Evolutionary conservation across 1,139 yeast species (phyloP).

Genomic region (Yamadazyma trypodendri): DNA sequence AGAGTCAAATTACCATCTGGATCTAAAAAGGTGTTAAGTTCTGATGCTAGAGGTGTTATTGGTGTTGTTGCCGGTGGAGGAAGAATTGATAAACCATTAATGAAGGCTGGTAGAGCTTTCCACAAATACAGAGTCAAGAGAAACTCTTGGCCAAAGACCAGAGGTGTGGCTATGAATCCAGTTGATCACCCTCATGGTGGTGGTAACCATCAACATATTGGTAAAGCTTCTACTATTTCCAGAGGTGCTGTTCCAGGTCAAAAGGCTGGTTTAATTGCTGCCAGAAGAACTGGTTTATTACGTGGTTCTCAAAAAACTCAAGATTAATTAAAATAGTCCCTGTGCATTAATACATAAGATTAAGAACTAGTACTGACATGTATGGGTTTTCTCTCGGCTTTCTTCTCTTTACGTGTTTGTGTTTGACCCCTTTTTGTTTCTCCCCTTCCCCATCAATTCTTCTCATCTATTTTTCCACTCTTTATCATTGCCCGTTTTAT

Average conservation of each 20-base stretch:
- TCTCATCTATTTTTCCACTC: too few relatives aligned
- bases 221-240: conserved; percentile 99
- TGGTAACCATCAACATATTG: conserved; percentile 99
- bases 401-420: too few relatives aligned
- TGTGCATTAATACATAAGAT: conserved; percentile 5
- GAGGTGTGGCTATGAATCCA: conserved; percentile 99
- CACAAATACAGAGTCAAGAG: conserved; percentile 98
- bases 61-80: conserved; percentile 99
- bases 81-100: conserved; percentile 98
- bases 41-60: conserved; percentile 98
- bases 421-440: too few relatives aligned
- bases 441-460: too few relatives aligned
- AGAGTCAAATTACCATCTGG: conserved; percentile 99
- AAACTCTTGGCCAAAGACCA: conserved; percentile 99
- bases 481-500: too few relatives aligned
- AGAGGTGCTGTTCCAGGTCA: conserved; percentile 99
- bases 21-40: conserved; percentile 93
- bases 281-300: conserved; percentile 99
- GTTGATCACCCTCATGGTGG: conserved; percentile 99
- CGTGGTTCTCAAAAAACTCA: conserved; percentile 98
- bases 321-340: conserved; percentile 34
- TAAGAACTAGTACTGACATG: too few relatives aligned
- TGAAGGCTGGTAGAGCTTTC: conserved; percentile 99
- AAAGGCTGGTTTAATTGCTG: conserved; percentile 99
- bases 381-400: too few relatives aligned